phyloP scores from a whole-genome alignment of 306 rosid species.

The Hylodesmum podocarpum region DNA sequence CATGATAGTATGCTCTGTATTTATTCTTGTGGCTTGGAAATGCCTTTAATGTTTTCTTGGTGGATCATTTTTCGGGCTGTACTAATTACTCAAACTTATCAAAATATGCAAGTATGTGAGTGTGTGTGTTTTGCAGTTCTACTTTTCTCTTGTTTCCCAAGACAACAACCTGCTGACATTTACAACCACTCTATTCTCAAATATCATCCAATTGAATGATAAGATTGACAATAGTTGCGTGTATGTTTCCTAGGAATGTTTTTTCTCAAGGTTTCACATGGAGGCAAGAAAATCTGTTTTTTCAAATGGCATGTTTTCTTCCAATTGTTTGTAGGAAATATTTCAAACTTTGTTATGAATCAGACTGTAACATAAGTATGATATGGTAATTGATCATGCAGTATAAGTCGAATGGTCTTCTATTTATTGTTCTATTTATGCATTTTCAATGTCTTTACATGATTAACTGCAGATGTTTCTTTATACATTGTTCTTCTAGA shows the following conservation, averaged over 20 bases:
- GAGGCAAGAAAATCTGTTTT: not conserved
- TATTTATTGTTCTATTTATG: not conserved
- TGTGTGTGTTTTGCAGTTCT: not conserved
- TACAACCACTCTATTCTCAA: not conserved
- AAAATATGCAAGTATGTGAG: not conserved
- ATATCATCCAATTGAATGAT: not conserved
- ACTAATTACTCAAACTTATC: not conserved
- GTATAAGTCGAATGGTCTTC: not conserved
- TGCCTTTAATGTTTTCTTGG: not conserved
- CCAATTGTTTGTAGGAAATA: not conserved
- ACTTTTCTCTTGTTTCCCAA: not conserved
- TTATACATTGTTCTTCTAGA: conserved; percentile 10
- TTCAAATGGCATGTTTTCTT: not conserved
- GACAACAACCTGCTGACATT: not conserved
- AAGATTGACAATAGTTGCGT: not conserved
- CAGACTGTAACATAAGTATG: not conserved
- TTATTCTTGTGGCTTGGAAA: conserved; percentile 2
- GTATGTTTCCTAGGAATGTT: not conserved
- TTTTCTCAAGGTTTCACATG: not conserved
- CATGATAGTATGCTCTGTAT: not conserved
- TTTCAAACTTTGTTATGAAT: not conserved
- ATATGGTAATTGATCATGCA: conserved; percentile 7
- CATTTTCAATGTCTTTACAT: conserved; percentile 11
- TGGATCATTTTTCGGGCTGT: not conserved
- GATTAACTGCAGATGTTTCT: not conserved